Percentiles rank a stretch among this genome's conserved stretches.
Evolutionary conservation across 2,329 filamentous ascomycete genomes (phyloP).

Genomic region (Hypoxylon sp.): DNA sequence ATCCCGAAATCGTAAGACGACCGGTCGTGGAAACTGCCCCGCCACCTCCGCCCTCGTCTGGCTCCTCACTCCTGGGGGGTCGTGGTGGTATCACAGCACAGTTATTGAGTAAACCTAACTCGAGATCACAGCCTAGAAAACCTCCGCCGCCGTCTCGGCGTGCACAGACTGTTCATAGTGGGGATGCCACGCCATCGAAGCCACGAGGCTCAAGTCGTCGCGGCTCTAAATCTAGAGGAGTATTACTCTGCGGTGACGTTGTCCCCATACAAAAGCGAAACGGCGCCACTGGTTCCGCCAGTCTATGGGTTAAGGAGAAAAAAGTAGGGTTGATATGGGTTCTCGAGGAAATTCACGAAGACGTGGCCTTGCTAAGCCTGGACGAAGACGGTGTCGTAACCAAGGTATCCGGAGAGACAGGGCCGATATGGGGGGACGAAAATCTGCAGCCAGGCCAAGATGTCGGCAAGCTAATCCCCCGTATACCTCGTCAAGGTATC

Average conservation of each 20-base stretch:
- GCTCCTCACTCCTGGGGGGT: constrained; percentile 70
- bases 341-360: constrained; percentile 95
- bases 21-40: constrained; percentile 49
- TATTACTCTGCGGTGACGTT: constrained; percentile 95
- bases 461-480: constrained; percentile 80
- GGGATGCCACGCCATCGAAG: constrained; percentile 63
- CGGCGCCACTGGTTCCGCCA: constrained; percentile 88
- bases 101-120: constrained; percentile 82
- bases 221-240: constrained; percentile 81
- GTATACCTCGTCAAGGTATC: constrained; percentile 78
- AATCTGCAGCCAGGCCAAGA: constrained; percentile 72
- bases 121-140: constrained; percentile 63
- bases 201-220: constrained; percentile 68
- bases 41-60: constrained; percentile 50
- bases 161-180: constrained; percentile 70
- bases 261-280: constrained; percentile 97
- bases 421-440: constrained; percentile 84
- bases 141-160: constrained; percentile 61
- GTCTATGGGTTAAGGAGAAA: constrained; percentile 99
- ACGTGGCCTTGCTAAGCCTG: constrained; percentile 79
- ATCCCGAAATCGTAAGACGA: constrained; percentile 56
- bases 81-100: constrained; percentile 82
- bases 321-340: constrained; percentile 95
- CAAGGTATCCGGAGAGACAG: constrained; percentile 76
- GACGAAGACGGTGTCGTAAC: constrained; percentile 80